Evolutionary conservation across 495 filamentous ascomycete species (phyloP).

Genomic region (Lepidopterella palustris): DNA sequence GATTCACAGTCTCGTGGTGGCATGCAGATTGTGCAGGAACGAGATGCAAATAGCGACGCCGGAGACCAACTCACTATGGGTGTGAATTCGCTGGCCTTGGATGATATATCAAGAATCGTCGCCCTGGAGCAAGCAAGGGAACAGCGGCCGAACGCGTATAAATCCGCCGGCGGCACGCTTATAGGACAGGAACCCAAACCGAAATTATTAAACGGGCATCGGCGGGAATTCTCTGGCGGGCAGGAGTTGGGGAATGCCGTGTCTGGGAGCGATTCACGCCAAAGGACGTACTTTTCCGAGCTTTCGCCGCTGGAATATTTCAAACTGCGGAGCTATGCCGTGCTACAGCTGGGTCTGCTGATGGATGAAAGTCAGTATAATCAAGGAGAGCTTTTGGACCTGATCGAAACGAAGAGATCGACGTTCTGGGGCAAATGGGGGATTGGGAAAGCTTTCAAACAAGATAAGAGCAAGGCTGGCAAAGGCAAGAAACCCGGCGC

Average conservation of each 20-base stretch:
- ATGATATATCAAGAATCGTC: slow-evolving; percentile 96
- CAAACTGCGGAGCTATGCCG: slow-evolving; percentile 90
- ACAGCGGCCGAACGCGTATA: slow-evolving; percentile 77
- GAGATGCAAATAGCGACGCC: slow-evolving; percentile 64
- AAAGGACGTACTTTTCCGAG: slow-evolving; percentile 91
- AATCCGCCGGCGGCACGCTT: slow-evolving; percentile 67
- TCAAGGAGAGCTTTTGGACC: slow-evolving; percentile 85
- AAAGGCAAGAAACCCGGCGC: slow-evolving; percentile 52
- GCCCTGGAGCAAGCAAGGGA: slow-evolving; percentile 92
- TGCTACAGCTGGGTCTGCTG: slow-evolving; percentile 90
- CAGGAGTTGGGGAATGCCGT: slow-evolving; percentile 45
- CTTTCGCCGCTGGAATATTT: slow-evolving; percentile 94
- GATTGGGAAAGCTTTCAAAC: slow-evolving; percentile 92
- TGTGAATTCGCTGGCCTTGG: slow-evolving; percentile 84
- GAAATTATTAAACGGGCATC: slow-evolving; percentile 65
- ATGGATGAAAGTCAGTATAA: slow-evolving; percentile 76
- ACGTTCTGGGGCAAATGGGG: slow-evolving; percentile 98
- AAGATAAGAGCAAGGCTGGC: slow-evolving; percentile 55
- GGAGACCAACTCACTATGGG: slow-evolving; percentile 73
- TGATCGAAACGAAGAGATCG: slow-evolving; percentile 89
- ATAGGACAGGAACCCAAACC: slow-evolving; percentile 62
- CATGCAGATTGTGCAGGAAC: slow-evolving; percentile 83
- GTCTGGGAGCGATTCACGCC: slow-evolving; percentile 44
- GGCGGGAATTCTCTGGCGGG: slow-evolving; percentile 66
- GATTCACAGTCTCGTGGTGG: slow-evolving; percentile 43